Evolutionary conservation across 495 filamentous ascomycete species (phyloP).

Genomic region (Xylaria intraflava): DNA sequence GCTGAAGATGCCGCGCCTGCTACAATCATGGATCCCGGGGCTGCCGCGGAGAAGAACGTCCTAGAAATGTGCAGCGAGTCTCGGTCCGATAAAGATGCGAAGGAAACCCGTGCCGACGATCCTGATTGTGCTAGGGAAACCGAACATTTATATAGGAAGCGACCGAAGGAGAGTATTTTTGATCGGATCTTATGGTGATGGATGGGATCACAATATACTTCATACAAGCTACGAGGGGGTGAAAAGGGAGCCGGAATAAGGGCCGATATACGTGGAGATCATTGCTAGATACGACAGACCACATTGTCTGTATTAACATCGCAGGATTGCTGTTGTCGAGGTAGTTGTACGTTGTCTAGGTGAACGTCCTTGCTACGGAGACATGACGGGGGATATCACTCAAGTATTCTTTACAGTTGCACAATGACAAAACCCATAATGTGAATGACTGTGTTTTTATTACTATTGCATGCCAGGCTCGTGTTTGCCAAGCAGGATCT

Average conservation of each 20-base stretch:
- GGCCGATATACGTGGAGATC: not conserved
- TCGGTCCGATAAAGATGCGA: not conserved
- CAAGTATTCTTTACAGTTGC: no score
- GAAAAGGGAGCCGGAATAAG: not conserved
- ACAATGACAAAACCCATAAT: no score
- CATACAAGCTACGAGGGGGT: not conserved
- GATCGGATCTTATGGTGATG: constrained; percentile 3
- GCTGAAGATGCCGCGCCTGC: not conserved
- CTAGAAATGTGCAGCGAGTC: not conserved
- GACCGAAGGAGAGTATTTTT: not conserved
- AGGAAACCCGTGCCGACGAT: not conserved
- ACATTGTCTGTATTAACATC: not conserved
- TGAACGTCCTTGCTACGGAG: not conserved
- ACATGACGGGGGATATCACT: no score
- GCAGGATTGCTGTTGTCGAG: not conserved
- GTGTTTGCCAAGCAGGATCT: no score
- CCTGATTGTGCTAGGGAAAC: not conserved
- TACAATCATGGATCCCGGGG: not conserved
- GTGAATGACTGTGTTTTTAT: no score
- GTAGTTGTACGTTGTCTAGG: not conserved
- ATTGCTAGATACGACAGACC: not conserved
- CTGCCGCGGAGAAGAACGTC: not conserved
- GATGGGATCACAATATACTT: not conserved
- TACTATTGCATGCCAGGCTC: no score
- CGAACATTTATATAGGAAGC: not conserved